Conservation (phyloP, 306 rosid genomes). For the Lablab purpureus region DNA sequence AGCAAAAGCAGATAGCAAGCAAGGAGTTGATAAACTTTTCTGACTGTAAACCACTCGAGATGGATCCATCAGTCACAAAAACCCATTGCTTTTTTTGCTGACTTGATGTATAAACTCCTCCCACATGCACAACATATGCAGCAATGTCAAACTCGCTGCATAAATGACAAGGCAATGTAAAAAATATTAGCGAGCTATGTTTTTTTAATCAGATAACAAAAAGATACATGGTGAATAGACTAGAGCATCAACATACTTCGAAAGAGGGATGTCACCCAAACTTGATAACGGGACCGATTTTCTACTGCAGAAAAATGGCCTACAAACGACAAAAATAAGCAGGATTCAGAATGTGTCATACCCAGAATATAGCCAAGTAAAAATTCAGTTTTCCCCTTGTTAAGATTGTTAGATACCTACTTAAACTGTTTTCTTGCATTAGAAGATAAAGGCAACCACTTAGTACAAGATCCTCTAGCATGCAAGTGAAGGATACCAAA, state of each 20-base stretch:
- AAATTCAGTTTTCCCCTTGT: neutral
- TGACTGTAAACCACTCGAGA: conserved; percentile 52
- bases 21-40: conserved; percentile 56
- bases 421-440: conserved; percentile 57
- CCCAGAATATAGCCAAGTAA: conserved; percentile 6
- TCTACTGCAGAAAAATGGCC: conserved; percentile 72
- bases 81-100: conserved; percentile 86
- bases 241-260: conserved; percentile 57
- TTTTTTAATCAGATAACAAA: conserved; percentile 10
- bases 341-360: conserved; percentile 34
- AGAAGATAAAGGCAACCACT: conserved; percentile 76
- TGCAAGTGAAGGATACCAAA: conserved; percentile 70
- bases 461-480: conserved; percentile 73
- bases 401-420: conserved; percentile 52
- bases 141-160: conserved; percentile 83
- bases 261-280: conserved; percentile 73
- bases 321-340: conserved; percentile 46
- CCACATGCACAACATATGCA: conserved; percentile 81
- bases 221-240: conserved; percentile 19
- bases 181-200: conserved; percentile 37
- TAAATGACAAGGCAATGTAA: conserved; percentile 39
- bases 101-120: conserved; percentile 61
- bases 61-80: conserved; percentile 85
- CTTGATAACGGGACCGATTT: conserved; percentile 64
- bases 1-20: conserved; percentile 88